Conservation (phyloP, 176 grass and related monocot species). For the Triticum turgidum region DNA sequence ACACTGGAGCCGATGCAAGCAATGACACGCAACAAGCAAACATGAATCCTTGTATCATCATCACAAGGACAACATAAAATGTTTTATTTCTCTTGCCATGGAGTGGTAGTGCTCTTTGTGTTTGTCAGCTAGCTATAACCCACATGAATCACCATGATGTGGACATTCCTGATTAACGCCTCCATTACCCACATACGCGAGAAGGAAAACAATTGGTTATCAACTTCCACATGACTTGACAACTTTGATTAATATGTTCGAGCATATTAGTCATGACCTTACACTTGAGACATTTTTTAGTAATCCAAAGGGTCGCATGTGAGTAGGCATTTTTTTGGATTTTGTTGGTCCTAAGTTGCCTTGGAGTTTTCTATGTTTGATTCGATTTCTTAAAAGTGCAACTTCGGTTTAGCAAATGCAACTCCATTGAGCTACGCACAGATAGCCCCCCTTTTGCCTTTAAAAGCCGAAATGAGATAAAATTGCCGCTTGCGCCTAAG, state of each 20-base stretch:
- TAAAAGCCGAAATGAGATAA: background rate
- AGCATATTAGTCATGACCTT: background rate
- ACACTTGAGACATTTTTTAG: background rate
- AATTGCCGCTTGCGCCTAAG: background rate
- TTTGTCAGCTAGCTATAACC: conserved; percentile 25
- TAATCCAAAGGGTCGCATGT: background rate
- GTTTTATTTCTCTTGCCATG: background rate
- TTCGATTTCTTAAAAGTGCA: background rate
- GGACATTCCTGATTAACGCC: background rate
- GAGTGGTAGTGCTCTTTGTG: conserved; percentile 1
- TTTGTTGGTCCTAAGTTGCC: background rate
- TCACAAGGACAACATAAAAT: background rate
- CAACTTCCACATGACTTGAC: background rate
- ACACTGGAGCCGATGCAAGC: background rate
- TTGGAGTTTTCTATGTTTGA: background rate
- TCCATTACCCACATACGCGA: background rate
- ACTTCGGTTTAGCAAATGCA: background rate
- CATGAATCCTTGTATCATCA: background rate
- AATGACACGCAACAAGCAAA: background rate
- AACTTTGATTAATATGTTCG: background rate
- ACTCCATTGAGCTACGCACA: background rate
- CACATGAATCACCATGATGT: conserved; percentile 25
- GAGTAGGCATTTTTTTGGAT: background rate
- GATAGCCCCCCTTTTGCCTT: background rate
- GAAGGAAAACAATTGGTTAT: background rate